Conservation (phyloP, 768 basidiomycete species). For the Lactarius psammicola region DNA sequence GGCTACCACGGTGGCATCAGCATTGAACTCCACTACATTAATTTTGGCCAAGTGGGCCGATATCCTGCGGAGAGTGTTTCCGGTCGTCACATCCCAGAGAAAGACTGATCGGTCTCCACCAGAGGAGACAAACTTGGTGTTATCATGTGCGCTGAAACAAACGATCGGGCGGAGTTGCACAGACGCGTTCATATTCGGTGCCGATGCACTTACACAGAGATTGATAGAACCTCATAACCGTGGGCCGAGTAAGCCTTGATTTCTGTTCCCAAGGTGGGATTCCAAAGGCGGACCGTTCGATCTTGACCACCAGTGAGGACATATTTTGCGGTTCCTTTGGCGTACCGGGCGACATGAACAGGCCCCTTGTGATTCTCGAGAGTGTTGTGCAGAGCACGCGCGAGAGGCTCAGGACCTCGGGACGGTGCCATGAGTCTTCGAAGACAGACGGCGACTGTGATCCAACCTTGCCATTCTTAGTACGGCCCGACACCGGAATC, state of each 20-base stretch:
- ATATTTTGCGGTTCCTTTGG: constrained; percentile 85
- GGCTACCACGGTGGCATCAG: constrained; percentile 81
- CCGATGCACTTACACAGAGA: constrained; percentile 70
- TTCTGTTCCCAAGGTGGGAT: constrained; percentile 79
- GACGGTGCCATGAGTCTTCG: constrained; percentile 36
- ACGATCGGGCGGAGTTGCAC: constrained; percentile 4
- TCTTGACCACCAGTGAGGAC: constrained; percentile 93
- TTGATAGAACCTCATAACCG: constrained; percentile 91
- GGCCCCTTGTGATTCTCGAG: constrained; percentile 74
- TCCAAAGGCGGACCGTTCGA: constrained; percentile 87
- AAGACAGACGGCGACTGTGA: neutral
- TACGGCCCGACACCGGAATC: neutral
- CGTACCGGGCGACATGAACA: constrained; percentile 88
- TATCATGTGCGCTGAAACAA: constrained; percentile 74
- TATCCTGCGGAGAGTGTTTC: constrained; percentile 77
- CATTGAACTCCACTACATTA: constrained; percentile 86
- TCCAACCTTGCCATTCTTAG: neutral
- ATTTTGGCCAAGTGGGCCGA: constrained; percentile 91
- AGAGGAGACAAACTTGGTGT: constrained; percentile 88
- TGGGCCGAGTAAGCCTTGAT: constrained; percentile 91
- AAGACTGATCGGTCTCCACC: constrained; percentile 94
- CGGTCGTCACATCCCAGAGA: constrained; percentile 92
- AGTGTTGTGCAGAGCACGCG: constrained; percentile 61
- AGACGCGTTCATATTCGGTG: neutral
- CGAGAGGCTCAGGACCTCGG: constrained; percentile 45